phyloP scores from a whole-genome alignment of 495 filamentous ascomycete species.

The Xylaria curta region DNA sequence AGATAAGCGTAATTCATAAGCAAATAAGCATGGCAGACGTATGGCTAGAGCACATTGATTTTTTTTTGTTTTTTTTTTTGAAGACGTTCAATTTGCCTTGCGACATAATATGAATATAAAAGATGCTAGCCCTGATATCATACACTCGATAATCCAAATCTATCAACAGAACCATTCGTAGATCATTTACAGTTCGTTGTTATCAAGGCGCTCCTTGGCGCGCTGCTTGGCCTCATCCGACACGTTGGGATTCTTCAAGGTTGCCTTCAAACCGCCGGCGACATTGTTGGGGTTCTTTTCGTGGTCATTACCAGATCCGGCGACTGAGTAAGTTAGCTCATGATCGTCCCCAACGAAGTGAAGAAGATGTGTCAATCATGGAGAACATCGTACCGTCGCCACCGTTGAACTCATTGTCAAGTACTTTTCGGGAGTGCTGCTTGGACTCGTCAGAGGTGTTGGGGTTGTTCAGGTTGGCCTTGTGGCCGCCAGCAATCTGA shows the following conservation, averaged over 20 bases:
- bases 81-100: background rate
- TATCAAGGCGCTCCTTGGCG: background rate
- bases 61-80: no score
- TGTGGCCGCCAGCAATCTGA: constrained; percentile 54
- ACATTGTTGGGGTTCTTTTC: background rate
- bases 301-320: background rate
- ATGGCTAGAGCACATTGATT: no score
- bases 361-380: background rate
- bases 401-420: background rate
- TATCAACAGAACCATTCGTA: background rate
- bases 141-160: background rate
- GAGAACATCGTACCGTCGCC: background rate
- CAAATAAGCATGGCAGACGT: no score
- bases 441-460: constrained; percentile 45
- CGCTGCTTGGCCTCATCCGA: background rate
- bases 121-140: background rate
- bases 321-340: background rate
- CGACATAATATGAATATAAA: background rate
- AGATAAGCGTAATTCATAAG: no score
- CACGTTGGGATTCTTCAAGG: background rate
- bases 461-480: constrained; percentile 57
- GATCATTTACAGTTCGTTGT: background rate
- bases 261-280: background rate
- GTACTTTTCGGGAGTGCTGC: background rate
- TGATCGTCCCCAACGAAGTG: background rate